These are phyloP conservation scores for Pezicula rhizophila DNA, from an alignment of 2,329 filamentous ascomycete species.

Conservation along the genomic window DNA sequence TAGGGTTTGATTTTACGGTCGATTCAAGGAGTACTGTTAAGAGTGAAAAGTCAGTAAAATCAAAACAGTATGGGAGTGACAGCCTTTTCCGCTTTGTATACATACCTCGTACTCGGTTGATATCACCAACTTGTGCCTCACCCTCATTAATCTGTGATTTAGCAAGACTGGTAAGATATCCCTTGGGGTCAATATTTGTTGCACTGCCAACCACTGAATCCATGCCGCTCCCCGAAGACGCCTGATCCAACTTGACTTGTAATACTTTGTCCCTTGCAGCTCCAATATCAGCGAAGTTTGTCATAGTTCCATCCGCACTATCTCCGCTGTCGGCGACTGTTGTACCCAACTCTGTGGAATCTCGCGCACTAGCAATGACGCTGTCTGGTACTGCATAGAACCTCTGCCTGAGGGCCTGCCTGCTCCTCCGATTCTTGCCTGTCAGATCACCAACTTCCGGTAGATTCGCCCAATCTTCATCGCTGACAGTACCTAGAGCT, in stretches of 20 bases:
- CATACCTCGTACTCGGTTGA: constrained; percentile 71
- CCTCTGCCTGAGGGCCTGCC: constrained; percentile 73
- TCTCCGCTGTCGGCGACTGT: constrained; percentile 64
- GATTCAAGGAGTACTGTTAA: constrained; percentile 73
- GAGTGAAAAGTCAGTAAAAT: too few relatives aligned
- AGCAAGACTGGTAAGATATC: constrained; percentile 87
- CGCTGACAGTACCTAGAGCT: constrained; percentile 77
- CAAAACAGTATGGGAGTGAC: too few relatives aligned
- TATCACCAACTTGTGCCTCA: constrained; percentile 84
- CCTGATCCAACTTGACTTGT: constrained; percentile 87
- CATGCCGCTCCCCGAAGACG: constrained; percentile 64
- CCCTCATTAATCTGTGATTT: constrained; percentile 74
- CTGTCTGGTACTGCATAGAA: constrained; percentile 98
- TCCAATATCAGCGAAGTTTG: constrained; percentile 96
- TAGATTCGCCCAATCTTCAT: constrained; percentile 93
- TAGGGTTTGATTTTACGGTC: constrained; percentile 94
- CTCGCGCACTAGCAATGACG: constrained; percentile 80
- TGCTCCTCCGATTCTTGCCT: constrained; percentile 81
- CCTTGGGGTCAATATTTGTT: constrained; percentile 89
- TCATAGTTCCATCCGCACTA: constrained; percentile 77
- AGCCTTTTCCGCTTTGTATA: too few relatives aligned
- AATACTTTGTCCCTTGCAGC: constrained; percentile 93
- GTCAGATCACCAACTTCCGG: constrained; percentile 96
- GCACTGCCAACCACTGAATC: constrained; percentile 71
- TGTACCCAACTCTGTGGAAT: constrained; percentile 75